phyloP scores from a whole-genome alignment of 305 asterid genomes.

The Euphrasia arctica region DNA sequence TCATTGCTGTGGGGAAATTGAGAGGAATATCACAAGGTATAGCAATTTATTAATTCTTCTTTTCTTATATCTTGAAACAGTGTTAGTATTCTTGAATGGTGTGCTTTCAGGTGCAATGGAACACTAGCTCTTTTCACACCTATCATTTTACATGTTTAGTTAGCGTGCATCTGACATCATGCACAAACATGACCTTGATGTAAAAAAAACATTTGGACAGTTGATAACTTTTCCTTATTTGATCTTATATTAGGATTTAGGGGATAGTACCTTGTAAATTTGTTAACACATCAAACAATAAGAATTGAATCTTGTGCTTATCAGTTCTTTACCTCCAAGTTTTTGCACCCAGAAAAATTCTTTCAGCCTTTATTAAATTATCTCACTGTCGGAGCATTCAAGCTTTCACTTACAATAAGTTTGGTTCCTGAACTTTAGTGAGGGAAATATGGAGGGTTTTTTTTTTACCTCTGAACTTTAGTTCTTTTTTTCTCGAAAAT shows the following conservation, averaged over 20 bases:
- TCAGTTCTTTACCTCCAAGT: too few species aligned
- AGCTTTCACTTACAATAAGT: too few species aligned
- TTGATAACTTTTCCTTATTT: neutral
- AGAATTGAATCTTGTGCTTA: too few species aligned
- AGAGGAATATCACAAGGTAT: constrained; percentile 97
- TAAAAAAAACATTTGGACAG: neutral
- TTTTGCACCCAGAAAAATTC: too few species aligned
- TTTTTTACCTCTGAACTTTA: too few species aligned
- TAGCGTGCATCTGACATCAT: constrained; percentile 19
- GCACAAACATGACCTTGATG: constrained; percentile 16
- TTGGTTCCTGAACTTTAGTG: too few species aligned
- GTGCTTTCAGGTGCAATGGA: constrained; percentile 14
- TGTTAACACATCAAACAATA: neutral
- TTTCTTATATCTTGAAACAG: constrained; percentile 23
- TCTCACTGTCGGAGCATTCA: neutral
- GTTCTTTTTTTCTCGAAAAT: too few species aligned
- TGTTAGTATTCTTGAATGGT: constrained; percentile 22
- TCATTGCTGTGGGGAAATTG: constrained; percentile 97
- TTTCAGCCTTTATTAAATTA: neutral
- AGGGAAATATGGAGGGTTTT: too few species aligned
- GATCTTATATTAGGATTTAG: too few species aligned
- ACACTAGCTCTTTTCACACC: neutral
- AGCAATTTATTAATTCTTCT: constrained; percentile 24
- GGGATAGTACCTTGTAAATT: neutral
- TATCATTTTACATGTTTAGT: constrained; percentile 5